phyloP scores from a whole-genome alignment of 2,329 filamentous ascomycete species.

The Penicillium oxalicum region DNA sequence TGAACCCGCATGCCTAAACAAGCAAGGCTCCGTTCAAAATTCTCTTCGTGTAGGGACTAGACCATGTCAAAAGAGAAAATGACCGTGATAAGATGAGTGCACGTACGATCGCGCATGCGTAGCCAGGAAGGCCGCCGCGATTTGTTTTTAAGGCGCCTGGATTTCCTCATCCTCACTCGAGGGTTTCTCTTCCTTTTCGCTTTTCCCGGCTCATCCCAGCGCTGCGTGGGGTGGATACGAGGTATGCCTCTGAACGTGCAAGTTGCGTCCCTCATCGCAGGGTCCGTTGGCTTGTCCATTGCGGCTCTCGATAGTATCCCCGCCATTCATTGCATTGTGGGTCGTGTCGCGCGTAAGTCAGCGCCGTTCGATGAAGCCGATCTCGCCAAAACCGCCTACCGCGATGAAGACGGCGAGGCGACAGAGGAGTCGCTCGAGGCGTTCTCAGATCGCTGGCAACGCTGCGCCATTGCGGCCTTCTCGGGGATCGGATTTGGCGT shows the following conservation, averaged over 20 bases:
- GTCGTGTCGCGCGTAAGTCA: conserved; percentile 13
- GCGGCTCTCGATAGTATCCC: conserved; percentile 22
- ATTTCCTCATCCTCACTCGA: neutral
- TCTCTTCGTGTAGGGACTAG: conserved; percentile 1
- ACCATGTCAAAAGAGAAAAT: neutral
- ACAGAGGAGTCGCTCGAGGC: conserved; percentile 56
- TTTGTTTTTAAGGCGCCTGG: neutral
- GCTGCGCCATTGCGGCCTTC: conserved; percentile 50
- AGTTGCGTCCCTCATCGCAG: conserved; percentile 16
- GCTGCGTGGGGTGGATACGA: conserved; percentile 5
- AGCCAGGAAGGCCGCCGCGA: too few relatives aligned
- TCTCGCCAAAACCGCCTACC: conserved; percentile 46
- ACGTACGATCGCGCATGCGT: neutral
- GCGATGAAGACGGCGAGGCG: conserved; percentile 64
- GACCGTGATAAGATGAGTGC: conserved; percentile 5
- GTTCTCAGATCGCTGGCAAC: conserved; percentile 58
- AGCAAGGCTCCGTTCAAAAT: neutral
- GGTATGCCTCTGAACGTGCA: conserved; percentile 20
- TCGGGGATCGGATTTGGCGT: conserved; percentile 49
- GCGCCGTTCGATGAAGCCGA: conserved; percentile 17
- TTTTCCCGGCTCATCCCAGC: neutral
- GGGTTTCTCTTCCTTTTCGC: neutral
- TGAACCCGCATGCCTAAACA: neutral
- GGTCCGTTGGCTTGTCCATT: conserved; percentile 22
- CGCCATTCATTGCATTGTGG: conserved; percentile 18